Evolutionary conservation across 2,329 filamentous ascomycete species (phyloP).

Genomic region (Metarhizium sp.): DNA sequence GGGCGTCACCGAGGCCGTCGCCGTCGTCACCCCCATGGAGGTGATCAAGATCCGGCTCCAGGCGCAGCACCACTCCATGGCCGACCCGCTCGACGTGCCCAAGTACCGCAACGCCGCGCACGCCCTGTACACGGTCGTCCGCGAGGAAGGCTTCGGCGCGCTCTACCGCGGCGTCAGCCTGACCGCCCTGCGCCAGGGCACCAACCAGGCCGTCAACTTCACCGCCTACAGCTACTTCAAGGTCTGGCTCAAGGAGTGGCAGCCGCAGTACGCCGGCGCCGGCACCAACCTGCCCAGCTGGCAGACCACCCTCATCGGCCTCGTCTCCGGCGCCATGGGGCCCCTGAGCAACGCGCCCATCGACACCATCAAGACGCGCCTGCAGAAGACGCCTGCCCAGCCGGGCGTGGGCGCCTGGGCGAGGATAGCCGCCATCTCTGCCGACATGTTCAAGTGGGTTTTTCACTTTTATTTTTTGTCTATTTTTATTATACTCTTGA

Average conservation of each 20-base stretch:
- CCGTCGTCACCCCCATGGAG: conserved; percentile 97
- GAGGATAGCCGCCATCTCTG: conserved; percentile 69
- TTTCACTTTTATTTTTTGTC: neutral
- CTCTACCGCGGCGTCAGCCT: conserved; percentile 90
- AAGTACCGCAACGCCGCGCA: conserved; percentile 94
- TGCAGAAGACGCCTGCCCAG: conserved; percentile 82
- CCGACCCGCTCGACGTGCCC: conserved; percentile 88
- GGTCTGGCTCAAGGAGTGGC: conserved; percentile 60
- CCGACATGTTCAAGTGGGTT: conserved; percentile 69
- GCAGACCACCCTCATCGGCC: conserved; percentile 84
- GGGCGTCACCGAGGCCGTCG: conserved; percentile 92
- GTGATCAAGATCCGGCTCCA: conserved; percentile 98
- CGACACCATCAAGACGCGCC: conserved; percentile 94
- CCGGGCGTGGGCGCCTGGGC: conserved; percentile 71
- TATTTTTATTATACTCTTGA: neutral
- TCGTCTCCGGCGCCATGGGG: conserved; percentile 89
- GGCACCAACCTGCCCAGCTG: conserved; percentile 62
- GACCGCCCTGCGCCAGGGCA: conserved; percentile 87
- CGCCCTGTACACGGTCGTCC: conserved; percentile 75
- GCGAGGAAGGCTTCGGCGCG: conserved; percentile 80
- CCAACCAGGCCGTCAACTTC: conserved; percentile 98
- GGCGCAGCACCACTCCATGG: conserved; percentile 96
- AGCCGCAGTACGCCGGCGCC: conserved; percentile 54
- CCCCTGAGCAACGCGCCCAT: conserved; percentile 95
- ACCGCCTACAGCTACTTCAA: conserved; percentile 96